Percentiles rank a stretch among this genome's conserved stretches.
These are phyloP conservation scores for Colletotrichum sp. DNA, from an alignment of 2,329 filamentous ascomycete genomes.

Conservation along the genomic window DNA sequence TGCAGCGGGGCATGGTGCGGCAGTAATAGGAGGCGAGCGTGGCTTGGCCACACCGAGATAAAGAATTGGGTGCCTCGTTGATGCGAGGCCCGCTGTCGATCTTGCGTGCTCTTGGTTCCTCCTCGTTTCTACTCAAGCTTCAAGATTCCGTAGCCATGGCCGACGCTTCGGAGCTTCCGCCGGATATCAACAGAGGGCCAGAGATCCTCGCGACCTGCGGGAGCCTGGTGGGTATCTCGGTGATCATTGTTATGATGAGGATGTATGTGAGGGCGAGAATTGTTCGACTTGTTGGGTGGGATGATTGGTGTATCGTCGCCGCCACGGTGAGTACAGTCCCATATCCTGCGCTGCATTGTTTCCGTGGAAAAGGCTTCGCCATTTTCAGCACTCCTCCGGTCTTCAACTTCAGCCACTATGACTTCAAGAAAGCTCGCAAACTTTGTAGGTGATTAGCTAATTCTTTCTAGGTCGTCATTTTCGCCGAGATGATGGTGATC, in stretches of 20 bases:
- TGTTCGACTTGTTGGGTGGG: constrained; percentile 26
- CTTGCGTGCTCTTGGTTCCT: neutral
- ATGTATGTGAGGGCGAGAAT: constrained; percentile 31
- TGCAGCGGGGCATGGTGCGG: neutral
- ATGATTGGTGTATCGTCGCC: constrained; percentile 31
- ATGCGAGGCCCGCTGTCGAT: neutral
- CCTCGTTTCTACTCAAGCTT: neutral
- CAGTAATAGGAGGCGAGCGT: neutral
- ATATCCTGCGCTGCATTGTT: fast-evolving
- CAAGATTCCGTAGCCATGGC: neutral
- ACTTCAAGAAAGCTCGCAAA: fast-evolving
- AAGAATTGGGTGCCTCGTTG: neutral
- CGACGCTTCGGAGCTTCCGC: constrained; percentile 2
- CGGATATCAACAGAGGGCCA: constrained; percentile 32
- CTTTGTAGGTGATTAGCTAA: neutral
- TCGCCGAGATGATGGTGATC: constrained; percentile 31
- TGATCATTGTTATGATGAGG: constrained; percentile 27
- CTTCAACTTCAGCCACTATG: neutral
- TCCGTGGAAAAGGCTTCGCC: neutral
- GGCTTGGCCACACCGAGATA: neutral
- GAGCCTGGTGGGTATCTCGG: constrained; percentile 26
- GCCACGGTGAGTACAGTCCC: constrained; percentile 27
- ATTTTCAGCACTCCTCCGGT: neutral
- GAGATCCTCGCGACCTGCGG: constrained; percentile 33
- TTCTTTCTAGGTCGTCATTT: constrained; percentile 20